Percentiles rank a stretch among this genome's conserved stretches.
Evolutionary conservation across 495 filamentous ascomycete genomes (phyloP).

Genomic region (Penicillium canescens): DNA sequence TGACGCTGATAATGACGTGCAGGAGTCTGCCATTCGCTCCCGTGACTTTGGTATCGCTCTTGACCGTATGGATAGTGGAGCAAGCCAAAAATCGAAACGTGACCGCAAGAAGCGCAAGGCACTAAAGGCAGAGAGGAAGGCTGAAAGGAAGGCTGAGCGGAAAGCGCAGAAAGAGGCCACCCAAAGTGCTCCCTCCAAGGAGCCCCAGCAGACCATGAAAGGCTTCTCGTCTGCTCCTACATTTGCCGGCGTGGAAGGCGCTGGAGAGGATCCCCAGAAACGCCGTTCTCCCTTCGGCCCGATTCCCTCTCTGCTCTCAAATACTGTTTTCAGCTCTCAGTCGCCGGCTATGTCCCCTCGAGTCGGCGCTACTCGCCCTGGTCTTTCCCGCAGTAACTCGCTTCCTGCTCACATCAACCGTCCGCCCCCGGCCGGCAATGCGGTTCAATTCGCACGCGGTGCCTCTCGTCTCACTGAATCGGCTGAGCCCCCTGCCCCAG

Average conservation of each 20-base stretch:
- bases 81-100: slow-evolving; percentile 26
- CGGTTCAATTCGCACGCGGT: slow-evolving; percentile 40
- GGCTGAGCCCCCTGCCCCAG: slow-evolving; percentile 20
- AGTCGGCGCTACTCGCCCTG: slow-evolving; percentile 42
- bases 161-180: background rate
- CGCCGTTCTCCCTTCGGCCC: slow-evolving; percentile 46
- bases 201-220: slow-evolving; percentile 8
- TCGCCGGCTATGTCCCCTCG: slow-evolving; percentile 34
- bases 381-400: slow-evolving; percentile 76
- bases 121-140: slow-evolving; percentile 13
- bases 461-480: slow-evolving; percentile 32
- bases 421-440: slow-evolving; percentile 37
- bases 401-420: slow-evolving; percentile 70
- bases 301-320: slow-evolving; percentile 61
- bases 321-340: slow-evolving; percentile 62
- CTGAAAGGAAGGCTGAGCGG: background rate
- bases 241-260: slow-evolving; percentile 10
- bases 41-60: slow-evolving; percentile 33
- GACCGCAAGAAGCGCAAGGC: slow-evolving; percentile 36
- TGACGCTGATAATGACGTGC: slow-evolving; percentile 26
- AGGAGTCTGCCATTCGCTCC: slow-evolving; percentile 23
- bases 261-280: slow-evolving; percentile 20
- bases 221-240: slow-evolving; percentile 17
- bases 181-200: background rate
- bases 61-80: slow-evolving; percentile 9